A percentile compares a stretch with the other conserved stretches of the same genome.
Conservation (phyloP, 2,329 filamentous ascomycete genomes). For the Sporothrix euskadiensis region DNA sequence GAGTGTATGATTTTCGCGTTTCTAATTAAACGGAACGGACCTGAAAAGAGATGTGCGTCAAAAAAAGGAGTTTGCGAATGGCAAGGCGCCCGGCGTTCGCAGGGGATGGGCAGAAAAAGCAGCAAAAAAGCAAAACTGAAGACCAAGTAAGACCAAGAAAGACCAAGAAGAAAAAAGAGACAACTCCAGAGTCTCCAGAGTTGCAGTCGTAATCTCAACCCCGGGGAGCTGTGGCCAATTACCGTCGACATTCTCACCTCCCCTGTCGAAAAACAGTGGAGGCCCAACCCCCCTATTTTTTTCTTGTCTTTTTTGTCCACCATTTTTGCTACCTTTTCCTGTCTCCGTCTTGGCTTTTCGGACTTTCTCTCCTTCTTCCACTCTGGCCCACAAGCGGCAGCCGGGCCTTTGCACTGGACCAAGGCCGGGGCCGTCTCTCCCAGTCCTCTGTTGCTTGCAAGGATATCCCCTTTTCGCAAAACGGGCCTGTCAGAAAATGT, state of each 20-base stretch:
- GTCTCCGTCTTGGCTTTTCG: not conserved
- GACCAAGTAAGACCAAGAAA: not conserved
- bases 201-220: slow-evolving; percentile 24
- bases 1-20: slow-evolving; percentile 25
- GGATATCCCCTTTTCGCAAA: not conserved
- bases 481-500: not conserved
- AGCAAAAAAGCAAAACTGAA: not conserved
- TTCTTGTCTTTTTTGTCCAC: not conserved
- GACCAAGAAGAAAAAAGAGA: not conserved
- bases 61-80: not conserved
- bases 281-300: slow-evolving; percentile 8
- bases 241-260: not conserved
- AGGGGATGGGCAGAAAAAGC: not conserved
- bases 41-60: not conserved
- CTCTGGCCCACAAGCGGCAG: slow-evolving; percentile 25
- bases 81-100: not conserved
- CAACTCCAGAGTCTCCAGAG: not conserved
- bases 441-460: not conserved
- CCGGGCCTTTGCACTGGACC: slow-evolving; percentile 28
- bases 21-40: slow-evolving; percentile 25
- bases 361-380: slow-evolving; percentile 6
- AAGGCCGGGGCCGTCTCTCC: slow-evolving; percentile 21
- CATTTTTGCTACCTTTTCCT: not conserved
- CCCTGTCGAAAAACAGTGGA: slow-evolving; percentile 23
- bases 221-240: slow-evolving; percentile 9